Evolutionary conservation across 164 flowering plant genomes (phyloP).

Genomic region (Hamamelis virginiana): DNA sequence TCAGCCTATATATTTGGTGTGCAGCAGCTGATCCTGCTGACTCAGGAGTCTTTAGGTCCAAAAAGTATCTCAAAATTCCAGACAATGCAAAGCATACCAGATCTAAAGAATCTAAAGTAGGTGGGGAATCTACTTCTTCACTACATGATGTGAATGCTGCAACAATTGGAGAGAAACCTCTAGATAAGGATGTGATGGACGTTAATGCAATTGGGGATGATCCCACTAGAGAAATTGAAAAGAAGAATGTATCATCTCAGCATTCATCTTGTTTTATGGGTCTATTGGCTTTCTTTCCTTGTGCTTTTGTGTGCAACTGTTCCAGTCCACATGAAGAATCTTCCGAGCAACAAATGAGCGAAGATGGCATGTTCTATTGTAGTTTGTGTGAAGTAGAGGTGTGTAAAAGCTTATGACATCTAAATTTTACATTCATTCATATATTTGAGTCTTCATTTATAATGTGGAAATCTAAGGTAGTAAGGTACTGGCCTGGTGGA

Average conservation of each 20-base stretch:
- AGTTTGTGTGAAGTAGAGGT: constrained; percentile 98
- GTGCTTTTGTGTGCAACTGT: constrained; percentile 52
- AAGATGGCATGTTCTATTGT: constrained; percentile 98
- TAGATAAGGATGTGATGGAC: constrained; percentile 27
- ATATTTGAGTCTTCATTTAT: neutral
- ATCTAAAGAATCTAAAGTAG: constrained; percentile 48
- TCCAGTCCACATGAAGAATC: constrained; percentile 46
- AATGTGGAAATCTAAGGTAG: neutral
- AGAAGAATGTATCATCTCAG: constrained; percentile 21
- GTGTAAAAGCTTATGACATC: constrained; percentile 12
- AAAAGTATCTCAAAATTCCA: constrained; percentile 56
- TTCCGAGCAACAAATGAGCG: constrained; percentile 66
- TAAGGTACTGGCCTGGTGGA: neutral
- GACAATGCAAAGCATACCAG: constrained; percentile 31
- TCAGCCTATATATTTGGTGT: constrained; percentile 84
- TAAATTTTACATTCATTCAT: neutral
- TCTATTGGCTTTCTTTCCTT: constrained; percentile 47
- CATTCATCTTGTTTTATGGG: constrained; percentile 29
- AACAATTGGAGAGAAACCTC: constrained; percentile 36
- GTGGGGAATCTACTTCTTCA: constrained; percentile 59
- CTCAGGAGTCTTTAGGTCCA: constrained; percentile 74
- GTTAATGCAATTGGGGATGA: constrained; percentile 29
- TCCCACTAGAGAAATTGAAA: constrained; percentile 21
- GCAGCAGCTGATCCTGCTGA: constrained; percentile 89
- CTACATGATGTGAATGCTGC: constrained; percentile 50